Percentiles rank a stretch among this genome's conserved stretches.
Conservation (phyloP, 2,329 filamentous ascomycete genomes). For the Bipolaris gigantea region DNA sequence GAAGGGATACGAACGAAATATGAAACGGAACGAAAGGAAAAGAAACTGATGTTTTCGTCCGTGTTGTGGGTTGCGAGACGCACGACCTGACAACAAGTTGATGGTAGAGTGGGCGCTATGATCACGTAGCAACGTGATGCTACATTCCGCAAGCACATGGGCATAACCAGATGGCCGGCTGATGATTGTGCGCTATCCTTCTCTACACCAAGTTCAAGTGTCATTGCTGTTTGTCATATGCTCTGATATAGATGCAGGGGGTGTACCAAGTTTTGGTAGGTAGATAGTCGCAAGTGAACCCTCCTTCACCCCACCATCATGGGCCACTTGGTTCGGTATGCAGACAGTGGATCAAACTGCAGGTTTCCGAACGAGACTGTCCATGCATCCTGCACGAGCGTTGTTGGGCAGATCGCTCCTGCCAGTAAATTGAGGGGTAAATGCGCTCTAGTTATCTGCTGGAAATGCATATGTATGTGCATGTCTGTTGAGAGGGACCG, state of each 20-base stretch:
- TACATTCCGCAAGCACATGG: neutral
- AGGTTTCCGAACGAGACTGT: neutral
- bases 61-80: neutral
- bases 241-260: neutral
- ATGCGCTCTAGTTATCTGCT: neutral
- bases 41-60: neutral
- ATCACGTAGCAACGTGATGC: neutral
- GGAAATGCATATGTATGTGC: neutral
- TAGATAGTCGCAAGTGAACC: conserved; percentile 1
- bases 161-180: conserved; percentile 1
- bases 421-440: neutral
- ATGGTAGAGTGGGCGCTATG: neutral
- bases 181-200: conserved; percentile 4
- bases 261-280: neutral
- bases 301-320: neutral
- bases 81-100: neutral
- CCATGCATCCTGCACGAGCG: neutral
- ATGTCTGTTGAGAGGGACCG: neutral
- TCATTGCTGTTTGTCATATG: neutral
- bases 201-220: neutral
- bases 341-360: neutral
- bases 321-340: neutral
- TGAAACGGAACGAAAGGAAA: neutral
- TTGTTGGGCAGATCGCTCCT: neutral
- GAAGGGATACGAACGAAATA: neutral